Base-by-base conservation (phyloP, 441 rosid genomes). In the Gossypium aridum region DNA sequence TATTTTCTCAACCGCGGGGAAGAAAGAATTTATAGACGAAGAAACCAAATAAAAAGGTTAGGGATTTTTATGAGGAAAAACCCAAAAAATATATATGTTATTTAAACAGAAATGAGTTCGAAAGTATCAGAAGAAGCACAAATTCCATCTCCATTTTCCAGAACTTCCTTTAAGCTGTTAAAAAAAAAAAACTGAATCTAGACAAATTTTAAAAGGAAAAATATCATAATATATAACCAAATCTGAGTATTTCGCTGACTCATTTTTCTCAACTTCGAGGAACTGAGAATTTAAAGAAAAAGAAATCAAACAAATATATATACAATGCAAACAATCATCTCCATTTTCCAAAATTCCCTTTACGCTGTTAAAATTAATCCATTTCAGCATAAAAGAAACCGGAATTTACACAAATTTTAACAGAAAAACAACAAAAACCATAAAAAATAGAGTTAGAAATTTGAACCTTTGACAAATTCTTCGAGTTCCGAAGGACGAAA, bases 401-500 rank as follows among this genome's bases (percentile, higher is more conserved):
- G 34, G 34, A 10, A 31, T 53, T 51, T 9, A 19, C 16, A 12
- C 49, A 55, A 43, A 7, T 37, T 19, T 7, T 37, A 34, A 59
- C 14, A 16, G 1, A 70, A 37, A 34, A 47, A 0, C 47, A 56
- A 37, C 10, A 20, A 71, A 10, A 19, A 69, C n/a, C 10, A 25
- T 22, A 14, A 55, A 9, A 9, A 19, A 54, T 16, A 34, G 19
- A 14, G 3, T 4, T 22, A 65, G 31, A 60, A 56, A 22, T 10
- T 17, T 43, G 75, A 90, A 70, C 99, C 99, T 90, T 93, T 96
- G 87, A 89, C 97, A 79, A 96, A 90, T 81, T 96, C 99, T 77
- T 91, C 97, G 23, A 92, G 88, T 73, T 90, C 81, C 14, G 92
- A 79, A 55, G 94, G 80, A 45, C 88, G 91, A 56, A 93, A 86